phyloP scores from a whole-genome alignment of 257 asterid genomes.

The Solanum phureja region DNA sequence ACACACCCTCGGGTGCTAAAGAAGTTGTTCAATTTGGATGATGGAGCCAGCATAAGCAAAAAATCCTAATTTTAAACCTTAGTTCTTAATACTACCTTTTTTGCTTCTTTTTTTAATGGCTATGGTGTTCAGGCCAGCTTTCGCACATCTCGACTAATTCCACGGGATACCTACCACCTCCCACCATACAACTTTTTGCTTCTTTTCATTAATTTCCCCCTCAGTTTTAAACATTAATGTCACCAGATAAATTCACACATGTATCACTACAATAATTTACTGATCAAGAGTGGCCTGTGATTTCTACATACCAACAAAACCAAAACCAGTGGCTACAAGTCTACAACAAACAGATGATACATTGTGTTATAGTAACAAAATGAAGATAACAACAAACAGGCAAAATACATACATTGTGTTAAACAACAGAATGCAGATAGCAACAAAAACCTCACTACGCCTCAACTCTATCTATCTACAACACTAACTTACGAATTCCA shows the following conservation, averaged over 20 bases:
- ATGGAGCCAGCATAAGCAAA: not conserved
- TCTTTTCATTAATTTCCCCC: not conserved
- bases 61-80: not conserved
- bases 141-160: too few relatives aligned
- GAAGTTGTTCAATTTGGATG: not conserved
- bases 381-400: not conserved
- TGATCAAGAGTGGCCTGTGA: not conserved
- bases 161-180: too few relatives aligned
- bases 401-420: not conserved
- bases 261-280: not conserved
- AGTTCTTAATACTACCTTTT: not conserved
- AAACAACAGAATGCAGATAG: not conserved
- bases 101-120: too few relatives aligned
- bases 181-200: not conserved
- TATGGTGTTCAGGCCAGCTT: too few relatives aligned
- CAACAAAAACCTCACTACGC: not conserved
- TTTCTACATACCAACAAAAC: not conserved
- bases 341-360: not conserved
- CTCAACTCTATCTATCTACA: not conserved
- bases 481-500: not conserved
- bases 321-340: not conserved
- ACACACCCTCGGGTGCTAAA: not conserved
- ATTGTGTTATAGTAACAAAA: not conserved
- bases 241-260: not conserved
- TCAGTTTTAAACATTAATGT: not conserved